Conservation (phyloP, 352 stramenopile species). For the Phytophthora niederhauseri region DNA sequence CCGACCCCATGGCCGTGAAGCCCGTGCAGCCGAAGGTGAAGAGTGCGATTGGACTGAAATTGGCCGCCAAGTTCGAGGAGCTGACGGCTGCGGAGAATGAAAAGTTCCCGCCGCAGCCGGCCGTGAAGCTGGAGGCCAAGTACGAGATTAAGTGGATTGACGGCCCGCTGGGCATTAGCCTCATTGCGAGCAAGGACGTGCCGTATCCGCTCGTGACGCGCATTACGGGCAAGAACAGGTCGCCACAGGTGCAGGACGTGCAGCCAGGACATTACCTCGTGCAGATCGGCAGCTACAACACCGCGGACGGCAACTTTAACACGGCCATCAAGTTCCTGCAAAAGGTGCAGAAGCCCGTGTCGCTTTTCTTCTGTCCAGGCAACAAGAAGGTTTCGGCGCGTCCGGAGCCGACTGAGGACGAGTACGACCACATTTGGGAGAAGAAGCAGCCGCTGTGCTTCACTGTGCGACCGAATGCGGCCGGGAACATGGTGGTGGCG, state of each 20-base stretch:
- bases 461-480: constrained; percentile 70
- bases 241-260: constrained; percentile 86
- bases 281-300: constrained; percentile 87
- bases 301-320: constrained; percentile 87
- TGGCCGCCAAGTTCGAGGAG: constrained; percentile 82
- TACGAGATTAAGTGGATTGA: constrained; percentile 91
- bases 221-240: constrained; percentile 90
- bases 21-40: constrained; percentile 74
- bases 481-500: constrained; percentile 77
- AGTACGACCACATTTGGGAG: constrained; percentile 90
- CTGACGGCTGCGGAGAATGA: constrained; percentile 72
- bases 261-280: constrained; percentile 89
- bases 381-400: constrained; percentile 82
- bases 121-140: constrained; percentile 82
- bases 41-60: constrained; percentile 70
- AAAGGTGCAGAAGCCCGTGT: constrained; percentile 87
- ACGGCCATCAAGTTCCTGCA: constrained; percentile 91
- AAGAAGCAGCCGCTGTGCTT: constrained; percentile 90
- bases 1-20: constrained; percentile 82
- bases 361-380: constrained; percentile 82
- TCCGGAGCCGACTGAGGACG: constrained; percentile 65
- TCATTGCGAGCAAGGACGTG: constrained; percentile 89
- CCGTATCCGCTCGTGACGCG: constrained; percentile 87
- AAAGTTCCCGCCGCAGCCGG: constrained; percentile 63
- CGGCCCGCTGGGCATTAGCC: constrained; percentile 83